Base-by-base conservation (phyloP, 2,329 filamentous ascomycete genomes). In the Fusarium avenaceum region DNA sequence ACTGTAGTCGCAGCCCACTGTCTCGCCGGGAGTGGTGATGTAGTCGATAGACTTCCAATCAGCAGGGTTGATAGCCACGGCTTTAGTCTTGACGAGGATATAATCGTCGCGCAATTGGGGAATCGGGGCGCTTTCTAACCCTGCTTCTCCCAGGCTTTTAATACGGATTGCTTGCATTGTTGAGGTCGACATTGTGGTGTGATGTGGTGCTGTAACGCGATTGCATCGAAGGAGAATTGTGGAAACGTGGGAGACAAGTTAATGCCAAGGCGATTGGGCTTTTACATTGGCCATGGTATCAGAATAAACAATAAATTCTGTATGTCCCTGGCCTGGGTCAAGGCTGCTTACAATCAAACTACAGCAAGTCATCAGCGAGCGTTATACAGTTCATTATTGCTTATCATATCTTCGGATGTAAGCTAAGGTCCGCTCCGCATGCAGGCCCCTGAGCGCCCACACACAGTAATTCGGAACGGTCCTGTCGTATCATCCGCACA, bases 261-360 rank as follows among this genome's bases (percentile, higher is more conserved):
- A 15, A 33, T 33, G 3, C 14, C 5, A 15, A 15, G 14, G 10
- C 2, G 6, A 3, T 15, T 15, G 1, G 14, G 2, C 2, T 33
- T 33, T 38, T 19, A 10, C 4, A n/a, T n/a, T 3, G 9, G 35
- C 17, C 7, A 38, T 2, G 4, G 10, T 4, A 10, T 10, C 17
- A n/a, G 9, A 6, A 38, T n/a, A 10, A 10, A 38, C 19, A n/a
- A 38, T 10, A 10, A 9, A 38, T 38, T 5, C 9, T 38, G 19
- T n/a, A 10, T n/a, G 19, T 7, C 13, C 13, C 30, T 15, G 13
- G 10, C 13, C 11, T 13, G 5, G 10, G 10, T 33, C 14, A 15
- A 7, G 14, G 14, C 14, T 38, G 35, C 35, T 38, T 38, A n/a
- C 35, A 4, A 38, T 38, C 7, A 1, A 38, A 38, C 2, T n/a